These are phyloP conservation scores for Aspergillus costaricaensis DNA, from an alignment of 2,329 filamentous ascomycete species.

Conservation along the genomic window DNA sequence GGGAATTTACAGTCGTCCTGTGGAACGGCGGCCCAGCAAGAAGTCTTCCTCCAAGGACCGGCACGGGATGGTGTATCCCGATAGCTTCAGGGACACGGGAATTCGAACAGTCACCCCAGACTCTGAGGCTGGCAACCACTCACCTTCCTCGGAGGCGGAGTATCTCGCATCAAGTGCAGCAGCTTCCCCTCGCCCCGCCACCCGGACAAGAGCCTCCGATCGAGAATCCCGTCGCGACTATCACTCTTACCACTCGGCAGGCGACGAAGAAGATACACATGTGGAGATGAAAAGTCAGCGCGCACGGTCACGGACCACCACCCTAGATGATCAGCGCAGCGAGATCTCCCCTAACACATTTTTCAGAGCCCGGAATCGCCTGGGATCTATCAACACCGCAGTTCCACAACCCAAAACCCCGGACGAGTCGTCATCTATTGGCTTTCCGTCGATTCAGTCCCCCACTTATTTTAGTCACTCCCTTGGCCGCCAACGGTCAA, in stretches of 20 bases:
- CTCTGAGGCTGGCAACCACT: conserved; percentile 39
- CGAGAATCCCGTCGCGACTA: conserved; percentile 36
- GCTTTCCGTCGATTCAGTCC: conserved; percentile 51
- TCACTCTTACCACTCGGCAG: conserved; percentile 32
- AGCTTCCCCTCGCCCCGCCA: conserved; percentile 40
- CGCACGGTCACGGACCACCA: conserved; percentile 45
- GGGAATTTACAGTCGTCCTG: conserved; percentile 40
- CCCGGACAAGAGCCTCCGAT: conserved; percentile 37
- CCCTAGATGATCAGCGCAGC: conserved; percentile 44
- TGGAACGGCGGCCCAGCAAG: conserved; percentile 49
- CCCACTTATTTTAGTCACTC: conserved; percentile 38
- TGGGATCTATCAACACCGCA: conserved; percentile 45
- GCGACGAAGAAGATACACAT: conserved; percentile 37
- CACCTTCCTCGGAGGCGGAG: conserved; percentile 42
- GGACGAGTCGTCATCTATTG: conserved; percentile 49
- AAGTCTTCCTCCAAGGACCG: conserved; percentile 51
- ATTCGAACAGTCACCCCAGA: conserved; percentile 53
- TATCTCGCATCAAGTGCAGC: conserved; percentile 33
- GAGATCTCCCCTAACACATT: conserved; percentile 39
- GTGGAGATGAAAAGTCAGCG: conserved; percentile 37
- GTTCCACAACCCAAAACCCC: conserved; percentile 37
- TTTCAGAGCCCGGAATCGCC: conserved; percentile 37
- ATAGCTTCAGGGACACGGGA: conserved; percentile 47
- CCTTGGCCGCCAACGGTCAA: conserved; percentile 36
- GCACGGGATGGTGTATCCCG: conserved; percentile 49